These are phyloP conservation scores for Kurtzmaniella quercitrusa DNA, from an alignment of 1,139 yeast species.

Conservation along the genomic window DNA sequence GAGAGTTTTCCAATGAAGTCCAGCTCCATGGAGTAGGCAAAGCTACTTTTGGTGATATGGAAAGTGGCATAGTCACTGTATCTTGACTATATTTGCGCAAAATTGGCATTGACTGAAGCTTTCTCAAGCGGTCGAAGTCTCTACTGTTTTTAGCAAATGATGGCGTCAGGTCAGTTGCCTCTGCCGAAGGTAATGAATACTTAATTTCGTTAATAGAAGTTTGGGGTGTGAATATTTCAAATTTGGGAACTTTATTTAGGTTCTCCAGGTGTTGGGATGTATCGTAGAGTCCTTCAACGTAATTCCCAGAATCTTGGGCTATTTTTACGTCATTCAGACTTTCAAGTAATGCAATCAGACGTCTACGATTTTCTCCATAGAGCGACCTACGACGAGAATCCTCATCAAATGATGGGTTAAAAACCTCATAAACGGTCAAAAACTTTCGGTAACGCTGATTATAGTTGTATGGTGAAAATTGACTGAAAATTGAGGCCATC, in stretches of 20 bases:
- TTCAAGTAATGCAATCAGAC: background rate
- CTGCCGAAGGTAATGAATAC: too few species aligned
- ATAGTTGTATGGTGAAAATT: constrained; percentile 10
- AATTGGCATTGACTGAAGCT: constrained; percentile 7
- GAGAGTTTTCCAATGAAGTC: constrained; percentile 2
- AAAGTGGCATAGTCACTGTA: constrained; percentile 31
- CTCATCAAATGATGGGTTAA: constrained; percentile 7
- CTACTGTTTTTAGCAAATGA: background rate
- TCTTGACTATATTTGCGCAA: constrained; percentile 15
- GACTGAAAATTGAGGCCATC: constrained; percentile 4
- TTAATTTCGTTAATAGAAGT: too few species aligned
- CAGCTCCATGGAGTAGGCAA: constrained; percentile 28
- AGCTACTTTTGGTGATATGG: constrained; percentile 35
- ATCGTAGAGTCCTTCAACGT: too few species aligned
- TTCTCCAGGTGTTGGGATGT: too few species aligned
- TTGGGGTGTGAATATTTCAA: too few species aligned
- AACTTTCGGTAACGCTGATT: constrained; percentile 12
- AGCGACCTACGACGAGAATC: background rate
- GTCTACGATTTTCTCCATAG: background rate
- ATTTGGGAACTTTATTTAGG: too few species aligned
- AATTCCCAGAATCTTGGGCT: too few species aligned
- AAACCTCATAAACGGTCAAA: constrained; percentile 13
- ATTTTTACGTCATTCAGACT: background rate
- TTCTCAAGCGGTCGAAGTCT: background rate
- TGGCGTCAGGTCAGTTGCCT: too few species aligned